These are phyloP conservation scores for Suhomyces tanzawaensis DNA, from an alignment of 805 yeast genomes.

Conservation along the genomic window DNA sequence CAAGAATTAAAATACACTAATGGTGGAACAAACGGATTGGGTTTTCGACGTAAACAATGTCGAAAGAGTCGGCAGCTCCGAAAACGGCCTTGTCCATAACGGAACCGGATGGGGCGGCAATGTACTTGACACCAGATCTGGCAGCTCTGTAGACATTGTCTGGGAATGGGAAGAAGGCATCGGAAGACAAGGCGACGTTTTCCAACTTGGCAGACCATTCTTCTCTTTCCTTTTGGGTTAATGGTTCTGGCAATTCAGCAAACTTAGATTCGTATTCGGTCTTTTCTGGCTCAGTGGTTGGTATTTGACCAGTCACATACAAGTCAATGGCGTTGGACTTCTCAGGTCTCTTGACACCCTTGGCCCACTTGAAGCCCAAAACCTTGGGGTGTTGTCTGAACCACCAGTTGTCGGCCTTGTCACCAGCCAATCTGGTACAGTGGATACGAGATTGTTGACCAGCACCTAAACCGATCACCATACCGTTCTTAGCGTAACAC, in stretches of 20 bases:
- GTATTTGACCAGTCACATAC: constrained; percentile 87
- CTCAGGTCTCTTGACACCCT: constrained; percentile 97
- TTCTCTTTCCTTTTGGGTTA: constrained; percentile 76
- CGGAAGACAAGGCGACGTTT: constrained; percentile 90
- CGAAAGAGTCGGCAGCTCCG: constrained; percentile 90
- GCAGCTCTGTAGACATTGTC: constrained; percentile 98
- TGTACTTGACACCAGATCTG: constrained; percentile 90
- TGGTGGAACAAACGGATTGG: constrained; percentile 98
- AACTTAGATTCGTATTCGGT: constrained; percentile 89
- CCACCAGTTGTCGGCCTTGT: constrained; percentile 99
- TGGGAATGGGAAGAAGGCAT: constrained; percentile 99
- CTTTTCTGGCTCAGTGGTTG: constrained; percentile 88
- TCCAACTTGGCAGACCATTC: constrained; percentile 82
- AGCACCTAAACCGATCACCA: constrained; percentile 99
- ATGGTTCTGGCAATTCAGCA: constrained; percentile 76
- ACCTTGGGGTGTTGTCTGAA: constrained; percentile 97
- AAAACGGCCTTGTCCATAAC: constrained; percentile 97
- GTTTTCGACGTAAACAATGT: constrained; percentile 91
- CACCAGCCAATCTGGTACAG: constrained; percentile 99
- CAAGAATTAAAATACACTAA: constrained; percentile 31
- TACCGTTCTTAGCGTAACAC: constrained; percentile 97
- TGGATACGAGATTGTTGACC: constrained; percentile 99
- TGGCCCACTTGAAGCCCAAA: constrained; percentile 91
- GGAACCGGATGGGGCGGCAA: constrained; percentile 97
- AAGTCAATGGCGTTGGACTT: constrained; percentile 97